phyloP scores from a whole-genome alignment of 805 yeast species.

The Saturnispora kantuleensis region DNA sequence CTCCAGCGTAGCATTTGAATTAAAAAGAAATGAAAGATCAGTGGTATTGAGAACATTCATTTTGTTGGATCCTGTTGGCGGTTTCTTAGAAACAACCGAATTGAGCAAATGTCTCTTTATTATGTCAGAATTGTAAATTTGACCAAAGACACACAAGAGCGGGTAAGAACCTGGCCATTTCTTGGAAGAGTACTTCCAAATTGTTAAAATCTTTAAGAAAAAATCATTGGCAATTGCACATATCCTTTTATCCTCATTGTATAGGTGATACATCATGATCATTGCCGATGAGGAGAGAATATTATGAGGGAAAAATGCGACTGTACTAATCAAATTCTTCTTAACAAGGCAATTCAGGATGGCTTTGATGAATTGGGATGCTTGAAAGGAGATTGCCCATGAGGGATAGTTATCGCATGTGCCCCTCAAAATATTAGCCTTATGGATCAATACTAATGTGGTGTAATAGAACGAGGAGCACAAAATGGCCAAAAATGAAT shows the following conservation, averaged over 20 bases:
- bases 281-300: conserved; percentile 50
- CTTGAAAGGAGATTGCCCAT: conserved; percentile 76
- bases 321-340: conserved; percentile 37
- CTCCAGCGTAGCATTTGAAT: background rate
- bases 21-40: conserved; percentile 6
- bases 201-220: conserved; percentile 18
- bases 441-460: conserved; percentile 58
- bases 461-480: conserved; percentile 65
- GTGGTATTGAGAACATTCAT: conserved; percentile 6
- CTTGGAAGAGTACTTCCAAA: conserved; percentile 33
- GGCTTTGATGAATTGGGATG: conserved; percentile 63
- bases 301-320: conserved; percentile 31
- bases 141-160: conserved; percentile 42
- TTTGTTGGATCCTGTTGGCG: background rate
- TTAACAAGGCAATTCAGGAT: conserved; percentile 47
- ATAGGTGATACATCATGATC: conserved; percentile 60
- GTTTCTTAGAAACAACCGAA: conserved; percentile 7
- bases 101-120: conserved; percentile 14
- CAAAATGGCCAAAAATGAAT: conserved; percentile 47
- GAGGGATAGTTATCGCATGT: conserved; percentile 35
- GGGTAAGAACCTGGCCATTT: conserved; percentile 48
- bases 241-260: conserved; percentile 20
- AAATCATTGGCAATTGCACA: conserved; percentile 19
- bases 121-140: conserved; percentile 26
- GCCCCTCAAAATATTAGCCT: conserved; percentile 49